Base-by-base conservation (phyloP, 2,329 filamentous ascomycete genomes). In the Colletotrichum coccodes region DNA sequence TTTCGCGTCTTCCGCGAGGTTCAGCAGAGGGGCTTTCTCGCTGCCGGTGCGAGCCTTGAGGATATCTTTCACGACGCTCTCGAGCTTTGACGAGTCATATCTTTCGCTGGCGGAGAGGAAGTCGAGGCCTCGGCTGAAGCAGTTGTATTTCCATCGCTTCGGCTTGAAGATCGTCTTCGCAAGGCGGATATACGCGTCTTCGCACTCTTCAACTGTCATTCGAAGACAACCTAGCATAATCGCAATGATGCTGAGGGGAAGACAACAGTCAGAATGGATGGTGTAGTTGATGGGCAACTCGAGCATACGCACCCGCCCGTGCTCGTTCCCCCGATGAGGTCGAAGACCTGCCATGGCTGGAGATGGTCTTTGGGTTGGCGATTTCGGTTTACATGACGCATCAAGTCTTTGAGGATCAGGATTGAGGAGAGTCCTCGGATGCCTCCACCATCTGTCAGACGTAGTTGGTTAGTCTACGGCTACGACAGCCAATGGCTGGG, bases 191-290 rank as follows among this genome's bases (percentile, higher is more conserved):
- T 74, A 74, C 14, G 71, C 67, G 0, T 72, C 40, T 28, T 72
- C 47, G 56, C 71, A 74, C n/a, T 72, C 72, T 36, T 73, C 71
- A 34, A 73, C 58, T 26, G 71, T 68, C 73, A 74, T 74, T 49
- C 59, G 60, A 44, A 74, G 66, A 12, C 68, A 63, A 3, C 72
- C 70, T 3, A 73, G 69, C 72, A 74, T 74, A 32, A 74, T 68
- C 46, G 73, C 73, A 53, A 74, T 74, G 11, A 74, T 68, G 2
- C 72, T 73, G 18, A 23, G 1, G n/a, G 32, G 5, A 44, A 26
- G 18, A 2, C 46, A 60, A 57, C 32, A 23, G 42, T 57, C 11
- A 63, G 42, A 36, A 3, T 1, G 3, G 16, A 11, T 1, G 12
- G 28, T 36, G 1, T 14, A 21, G 12, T 26, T 42, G 4, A 16